Conservation (phyloP, 116 monocot genomes). For the Papilionanthe hybrid region DNA sequence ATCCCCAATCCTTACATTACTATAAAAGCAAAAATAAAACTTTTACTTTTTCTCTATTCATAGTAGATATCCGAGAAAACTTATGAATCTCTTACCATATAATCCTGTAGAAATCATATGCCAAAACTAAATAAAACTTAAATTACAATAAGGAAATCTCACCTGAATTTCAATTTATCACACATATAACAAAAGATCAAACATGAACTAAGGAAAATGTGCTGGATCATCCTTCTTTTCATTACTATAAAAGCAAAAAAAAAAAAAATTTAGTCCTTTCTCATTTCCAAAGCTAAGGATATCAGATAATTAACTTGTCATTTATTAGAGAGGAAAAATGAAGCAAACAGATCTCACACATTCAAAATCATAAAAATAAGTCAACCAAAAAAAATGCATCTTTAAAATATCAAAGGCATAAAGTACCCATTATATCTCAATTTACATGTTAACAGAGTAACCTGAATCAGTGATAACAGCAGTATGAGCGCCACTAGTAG, state of each 20-base stretch:
- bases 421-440: background rate
- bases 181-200: background rate
- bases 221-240: background rate
- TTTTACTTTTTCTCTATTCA: too few species aligned
- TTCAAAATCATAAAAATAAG: background rate
- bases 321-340: background rate
- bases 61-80: background rate
- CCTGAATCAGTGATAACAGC: constrained; percentile 81
- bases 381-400: background rate
- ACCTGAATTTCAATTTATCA: background rate
- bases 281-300: background rate
- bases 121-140: background rate
- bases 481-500: constrained; percentile 94
- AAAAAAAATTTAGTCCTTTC: background rate
- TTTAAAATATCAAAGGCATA: background rate
- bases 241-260: background rate
- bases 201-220: background rate
- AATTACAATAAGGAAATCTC: background rate
- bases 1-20: background rate
- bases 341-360: background rate
- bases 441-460: constrained; percentile 15
- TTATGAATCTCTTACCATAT: too few species aligned
- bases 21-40: too few species aligned
- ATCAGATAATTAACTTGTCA: background rate
- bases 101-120: background rate